Conservation (phyloP, 1,284 basidiomycete species). For the Apiotrichum montevideense region DNA sequence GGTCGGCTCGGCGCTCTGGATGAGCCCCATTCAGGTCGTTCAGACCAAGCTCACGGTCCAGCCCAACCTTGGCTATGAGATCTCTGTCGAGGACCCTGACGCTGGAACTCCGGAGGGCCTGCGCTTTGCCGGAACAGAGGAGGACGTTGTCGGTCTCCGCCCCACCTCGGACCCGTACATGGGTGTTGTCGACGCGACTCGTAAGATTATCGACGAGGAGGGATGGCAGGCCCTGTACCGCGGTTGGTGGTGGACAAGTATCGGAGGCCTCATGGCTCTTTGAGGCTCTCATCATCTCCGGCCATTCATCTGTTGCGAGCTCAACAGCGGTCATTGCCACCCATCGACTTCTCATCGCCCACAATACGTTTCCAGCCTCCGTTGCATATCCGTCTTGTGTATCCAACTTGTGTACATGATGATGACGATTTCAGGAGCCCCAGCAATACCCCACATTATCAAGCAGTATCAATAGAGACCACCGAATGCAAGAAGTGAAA, state of each 20-base stretch:
- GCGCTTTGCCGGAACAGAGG: slow-evolving; percentile 62
- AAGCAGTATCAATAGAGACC: too few species aligned
- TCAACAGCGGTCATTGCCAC: too few species aligned
- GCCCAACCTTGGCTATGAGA: slow-evolving; percentile 65
- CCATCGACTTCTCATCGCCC: too few species aligned
- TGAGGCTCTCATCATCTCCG: not conserved
- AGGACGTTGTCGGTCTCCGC: slow-evolving; percentile 82
- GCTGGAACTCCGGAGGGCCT: slow-evolving; percentile 53
- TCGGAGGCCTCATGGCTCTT: slow-evolving; percentile 53
- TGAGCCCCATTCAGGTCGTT: slow-evolving; percentile 78
- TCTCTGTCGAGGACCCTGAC: slow-evolving; percentile 57
- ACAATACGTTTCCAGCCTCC: too few species aligned
- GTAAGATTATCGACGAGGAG: slow-evolving; percentile 76
- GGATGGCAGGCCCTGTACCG: slow-evolving; percentile 70
- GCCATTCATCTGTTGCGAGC: too few species aligned
- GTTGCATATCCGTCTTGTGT: too few species aligned
- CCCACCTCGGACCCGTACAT: slow-evolving; percentile 80
- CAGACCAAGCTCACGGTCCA: slow-evolving; percentile 73
- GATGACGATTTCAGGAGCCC: too few species aligned
- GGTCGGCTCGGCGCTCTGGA: slow-evolving; percentile 57
- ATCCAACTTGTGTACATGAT: too few species aligned
- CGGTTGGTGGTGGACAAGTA: slow-evolving; percentile 78
- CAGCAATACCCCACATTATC: too few species aligned
- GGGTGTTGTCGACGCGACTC: slow-evolving; percentile 68
- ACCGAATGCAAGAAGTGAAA: too few species aligned